phyloP scores from a whole-genome alignment of 805 yeast genomes.

The Candida maesae region DNA sequence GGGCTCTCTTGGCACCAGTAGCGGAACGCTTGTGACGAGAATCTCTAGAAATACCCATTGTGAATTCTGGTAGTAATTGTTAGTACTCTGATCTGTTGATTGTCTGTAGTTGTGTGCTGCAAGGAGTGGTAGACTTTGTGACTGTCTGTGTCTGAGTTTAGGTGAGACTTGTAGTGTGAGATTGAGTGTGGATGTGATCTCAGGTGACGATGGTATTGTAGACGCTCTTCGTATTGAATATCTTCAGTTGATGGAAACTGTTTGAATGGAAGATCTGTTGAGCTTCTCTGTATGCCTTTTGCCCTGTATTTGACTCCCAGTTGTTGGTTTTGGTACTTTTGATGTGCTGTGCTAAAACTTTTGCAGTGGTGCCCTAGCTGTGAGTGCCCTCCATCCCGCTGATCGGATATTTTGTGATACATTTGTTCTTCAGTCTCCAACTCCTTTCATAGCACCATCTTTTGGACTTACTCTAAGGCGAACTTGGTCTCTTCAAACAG shows the following conservation, averaged over 20 bases:
- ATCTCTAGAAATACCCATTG: conserved; percentile 99
- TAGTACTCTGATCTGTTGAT: conserved; percentile 10
- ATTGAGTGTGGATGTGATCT: no score
- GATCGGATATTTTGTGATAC: neutral
- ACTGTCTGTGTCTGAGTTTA: neutral
- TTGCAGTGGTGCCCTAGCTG: neutral
- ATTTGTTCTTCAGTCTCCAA: neutral
- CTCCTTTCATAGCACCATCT: neutral
- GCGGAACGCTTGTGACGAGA: conserved; percentile 99
- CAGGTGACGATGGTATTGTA: no score
- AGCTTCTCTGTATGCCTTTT: no score
- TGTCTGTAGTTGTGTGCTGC: neutral
- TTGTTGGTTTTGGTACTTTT: neutral
- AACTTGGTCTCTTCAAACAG: conserved; percentile 6
- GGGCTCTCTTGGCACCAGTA: conserved; percentile 99
- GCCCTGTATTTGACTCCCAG: no score
- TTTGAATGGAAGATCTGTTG: no score
- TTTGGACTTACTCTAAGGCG: conserved; percentile 16
- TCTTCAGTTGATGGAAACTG: no score
- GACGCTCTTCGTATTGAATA: no score
- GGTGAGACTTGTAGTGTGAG: neutral
- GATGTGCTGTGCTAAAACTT: neutral
- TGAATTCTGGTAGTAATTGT: conserved; percentile 29
- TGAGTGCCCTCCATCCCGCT: neutral
- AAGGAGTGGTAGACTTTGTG: neutral